These are phyloP conservation scores for Lagerstroemia speciosa DNA, from an alignment of 345 rosid genomes.

Conservation along the genomic window DNA sequence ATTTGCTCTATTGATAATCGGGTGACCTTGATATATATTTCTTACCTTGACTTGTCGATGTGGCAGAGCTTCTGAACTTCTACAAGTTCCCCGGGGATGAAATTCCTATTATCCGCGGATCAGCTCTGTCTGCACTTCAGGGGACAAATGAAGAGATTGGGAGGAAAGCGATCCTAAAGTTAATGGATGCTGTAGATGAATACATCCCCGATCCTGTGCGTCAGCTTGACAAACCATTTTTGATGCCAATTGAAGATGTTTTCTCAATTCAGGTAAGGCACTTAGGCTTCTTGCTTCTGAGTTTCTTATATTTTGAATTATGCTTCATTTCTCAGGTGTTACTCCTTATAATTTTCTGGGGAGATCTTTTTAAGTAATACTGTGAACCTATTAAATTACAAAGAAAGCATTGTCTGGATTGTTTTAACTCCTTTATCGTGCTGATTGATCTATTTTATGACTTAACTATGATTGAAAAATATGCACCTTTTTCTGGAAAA, in stretches of 20 bases:
- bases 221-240: slow-evolving; percentile 88
- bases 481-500: neutral
- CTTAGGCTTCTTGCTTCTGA: neutral
- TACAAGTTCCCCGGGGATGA: slow-evolving; percentile 99
- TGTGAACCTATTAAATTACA: neutral
- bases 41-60: slow-evolving; percentile 19
- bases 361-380: neutral
- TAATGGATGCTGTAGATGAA: slow-evolving; percentile 95
- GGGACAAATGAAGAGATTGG: slow-evolving; percentile 92
- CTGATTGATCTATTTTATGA: neutral
- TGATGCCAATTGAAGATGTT: slow-evolving; percentile 98
- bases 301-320: neutral
- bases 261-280: slow-evolving; percentile 79
- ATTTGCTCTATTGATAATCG: neutral
- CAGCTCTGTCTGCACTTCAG: slow-evolving; percentile 81
- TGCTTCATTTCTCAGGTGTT: neutral
- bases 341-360: neutral
- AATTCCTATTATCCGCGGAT: slow-evolving; percentile 83
- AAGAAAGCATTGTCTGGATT: neutral
- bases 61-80: slow-evolving; percentile 89
- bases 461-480: neutral
- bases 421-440: neutral
- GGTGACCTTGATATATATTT: slow-evolving; percentile 10
- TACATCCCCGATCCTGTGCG: slow-evolving; percentile 96
- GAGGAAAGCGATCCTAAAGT: slow-evolving; percentile 72